Percentiles rank a stretch among this genome's conserved stretches.
phyloP scores from a whole-genome alignment of 83 land plant species.

The Picea mariana region DNA sequence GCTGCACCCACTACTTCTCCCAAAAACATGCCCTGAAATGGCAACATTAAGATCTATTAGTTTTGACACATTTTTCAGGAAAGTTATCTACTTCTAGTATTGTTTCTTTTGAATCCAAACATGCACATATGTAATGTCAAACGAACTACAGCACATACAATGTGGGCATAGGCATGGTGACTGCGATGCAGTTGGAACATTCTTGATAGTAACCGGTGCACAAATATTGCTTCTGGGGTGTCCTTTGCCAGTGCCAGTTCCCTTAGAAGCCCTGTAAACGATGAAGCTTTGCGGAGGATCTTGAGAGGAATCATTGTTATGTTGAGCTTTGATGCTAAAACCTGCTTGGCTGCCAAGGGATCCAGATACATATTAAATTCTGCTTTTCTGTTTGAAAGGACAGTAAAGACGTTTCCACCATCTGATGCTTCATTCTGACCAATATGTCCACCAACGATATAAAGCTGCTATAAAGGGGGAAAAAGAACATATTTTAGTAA shows the following conservation, averaged over 20 bases:
- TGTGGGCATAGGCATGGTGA: slow-evolving; percentile 39
- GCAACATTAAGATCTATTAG: too few relatives aligned
- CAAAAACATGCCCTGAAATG: slow-evolving; percentile 51
- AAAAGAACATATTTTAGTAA: too few relatives aligned
- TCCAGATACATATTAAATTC: slow-evolving; percentile 79
- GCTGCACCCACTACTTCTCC: slow-evolving; percentile 68
- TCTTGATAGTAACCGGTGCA: slow-evolving; percentile 40
- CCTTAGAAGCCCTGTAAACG: slow-evolving; percentile 26
- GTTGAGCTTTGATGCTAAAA: slow-evolving; percentile 45
- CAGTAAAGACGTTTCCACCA: slow-evolving; percentile 57
- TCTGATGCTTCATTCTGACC: background rate
- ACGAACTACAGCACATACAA: slow-evolving; percentile 30
- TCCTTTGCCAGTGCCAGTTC: slow-evolving; percentile 20
- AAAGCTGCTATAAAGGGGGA: slow-evolving; percentile 42
- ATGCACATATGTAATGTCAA: too few relatives aligned
- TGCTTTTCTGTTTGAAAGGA: slow-evolving; percentile 50
- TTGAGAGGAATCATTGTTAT: slow-evolving; percentile 63
- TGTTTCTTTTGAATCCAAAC: too few relatives aligned
- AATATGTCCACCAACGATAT: slow-evolving; percentile 62
- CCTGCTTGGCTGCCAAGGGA: slow-evolving; percentile 68
- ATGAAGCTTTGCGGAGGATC: slow-evolving; percentile 32
- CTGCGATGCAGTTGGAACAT: slow-evolving; percentile 27
- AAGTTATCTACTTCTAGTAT: too few relatives aligned
- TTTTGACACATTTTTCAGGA: too few relatives aligned
- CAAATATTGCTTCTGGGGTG: slow-evolving; percentile 49